Evolutionary conservation across 169 alveolate species (phyloP), one percentile per base, ranked within the genome.

Genomic region (Cardiosporidium cionae): DNA sequence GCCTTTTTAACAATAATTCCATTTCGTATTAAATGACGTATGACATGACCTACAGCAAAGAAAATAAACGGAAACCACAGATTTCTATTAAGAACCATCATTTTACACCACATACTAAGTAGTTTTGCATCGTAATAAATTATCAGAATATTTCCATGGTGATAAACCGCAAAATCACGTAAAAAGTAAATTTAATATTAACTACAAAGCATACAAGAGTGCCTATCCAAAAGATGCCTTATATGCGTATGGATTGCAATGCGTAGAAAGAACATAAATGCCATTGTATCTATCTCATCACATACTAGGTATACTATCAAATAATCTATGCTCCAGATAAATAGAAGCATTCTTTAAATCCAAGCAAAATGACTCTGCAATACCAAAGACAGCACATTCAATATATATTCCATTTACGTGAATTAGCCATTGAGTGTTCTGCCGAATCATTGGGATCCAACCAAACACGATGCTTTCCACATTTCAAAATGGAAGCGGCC

Each of bases 401-500:
- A n/a, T 16, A 44, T 16, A 44, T 44, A n/a, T n/a, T 63, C 54
- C 16, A 63, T 84, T 78, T 86, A 85, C 99, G 95, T 74, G 99
- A 95, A 93, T 96, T 97, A 68, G 99, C 99, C 87, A 94, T 88
- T 53, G 98, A 91, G 73, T 96, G 94, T 86, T 96, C 99, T 83
- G 90, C 91, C 71, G 94, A 82, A 86, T 96, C 99, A 78, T 95
- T 96, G 70, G 99, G 99, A 91, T 97, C 99, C 84, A 97, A 85
- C 99, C 99, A 96, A 54, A 96, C 95, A 85, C 98, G 95, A 82
- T 93, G 89, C 76, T 88, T 88, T 76, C 99, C 99, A 89, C 98
- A 95, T 82, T 94, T 93, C 80, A 96, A 86, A 54, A 96, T 97
- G 62, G 98, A 86, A 72, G 99, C 98, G 75, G 99, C 99, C 64